These are phyloP conservation scores for Colletotrichum sp. DNA, from an alignment of 2,329 filamentous ascomycete species.

Conservation along the genomic window DNA sequence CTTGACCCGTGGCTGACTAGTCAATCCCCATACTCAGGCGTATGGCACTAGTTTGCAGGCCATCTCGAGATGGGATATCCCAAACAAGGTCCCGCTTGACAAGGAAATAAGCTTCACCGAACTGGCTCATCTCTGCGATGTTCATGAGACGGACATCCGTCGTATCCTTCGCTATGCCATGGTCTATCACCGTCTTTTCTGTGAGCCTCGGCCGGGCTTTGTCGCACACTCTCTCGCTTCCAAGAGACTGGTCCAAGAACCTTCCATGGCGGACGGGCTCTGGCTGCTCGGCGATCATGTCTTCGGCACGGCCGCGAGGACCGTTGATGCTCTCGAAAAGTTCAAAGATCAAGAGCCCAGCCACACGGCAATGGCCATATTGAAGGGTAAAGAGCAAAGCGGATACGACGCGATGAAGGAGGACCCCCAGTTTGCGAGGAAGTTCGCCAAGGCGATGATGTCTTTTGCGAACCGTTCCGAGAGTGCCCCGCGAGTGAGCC, in stretches of 20 bases:
- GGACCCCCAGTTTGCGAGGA: not conserved
- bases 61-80: not conserved
- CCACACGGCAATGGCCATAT: not conserved
- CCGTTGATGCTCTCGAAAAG: not conserved
- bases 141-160: not conserved
- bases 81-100: not conserved
- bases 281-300: not conserved
- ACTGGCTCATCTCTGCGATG: not conserved
- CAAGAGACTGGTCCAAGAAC: not conserved
- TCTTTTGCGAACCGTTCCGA: not conserved
- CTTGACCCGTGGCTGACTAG: not conserved
- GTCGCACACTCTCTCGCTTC: not conserved
- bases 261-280: not conserved
- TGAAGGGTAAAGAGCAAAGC: not conserved
- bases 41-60: not conserved
- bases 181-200: not conserved
- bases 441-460: not conserved
- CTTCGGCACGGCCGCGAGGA: not conserved
- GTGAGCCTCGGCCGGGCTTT: not conserved
- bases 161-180: not conserved
- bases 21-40: not conserved
- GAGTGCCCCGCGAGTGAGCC: not conserved
- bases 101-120: not conserved
- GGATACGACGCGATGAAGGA: not conserved
- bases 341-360: not conserved